phyloP scores from a whole-genome alignment of 805 yeast species.

The Zygoascus ofunaensis region DNA sequence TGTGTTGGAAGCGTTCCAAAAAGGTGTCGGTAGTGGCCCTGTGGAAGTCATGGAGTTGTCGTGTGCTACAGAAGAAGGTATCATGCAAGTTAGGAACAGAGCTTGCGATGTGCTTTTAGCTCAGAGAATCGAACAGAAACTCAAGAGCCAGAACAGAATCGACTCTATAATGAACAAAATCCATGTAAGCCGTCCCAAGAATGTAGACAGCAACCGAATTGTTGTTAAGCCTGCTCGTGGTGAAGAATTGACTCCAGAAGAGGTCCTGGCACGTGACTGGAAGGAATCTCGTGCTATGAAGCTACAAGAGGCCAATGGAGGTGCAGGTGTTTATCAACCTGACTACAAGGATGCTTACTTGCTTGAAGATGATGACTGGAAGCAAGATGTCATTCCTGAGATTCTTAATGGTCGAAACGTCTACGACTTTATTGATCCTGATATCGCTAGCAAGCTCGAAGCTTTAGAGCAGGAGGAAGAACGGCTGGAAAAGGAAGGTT shows the following conservation, averaged over 20 bases:
- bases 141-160: constrained; percentile 80
- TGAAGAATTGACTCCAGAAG: neutral
- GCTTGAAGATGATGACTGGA: constrained; percentile 95
- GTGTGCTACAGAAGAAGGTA: constrained; percentile 87
- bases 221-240: constrained; percentile 77
- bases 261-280: constrained; percentile 57
- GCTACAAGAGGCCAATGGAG: constrained; percentile 89
- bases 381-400: constrained; percentile 95
- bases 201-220: constrained; percentile 80
- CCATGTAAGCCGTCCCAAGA: constrained; percentile 84
- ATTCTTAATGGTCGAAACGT: constrained; percentile 92
- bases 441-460: constrained; percentile 84
- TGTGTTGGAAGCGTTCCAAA: constrained; percentile 31
- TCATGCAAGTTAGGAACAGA: constrained; percentile 90
- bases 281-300: neutral
- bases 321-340: constrained; percentile 96
- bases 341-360: constrained; percentile 87
- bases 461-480: constrained; percentile 98
- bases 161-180: constrained; percentile 86
- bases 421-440: constrained; percentile 94
- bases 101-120: constrained; percentile 96
- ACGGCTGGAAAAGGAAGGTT: constrained; percentile 84
- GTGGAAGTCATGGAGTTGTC: constrained; percentile 91
- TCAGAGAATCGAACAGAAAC: constrained; percentile 90
- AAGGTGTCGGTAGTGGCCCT: constrained; percentile 39